Evolutionary conservation across 495 filamentous ascomycete genomes (phyloP).

Genomic region (Lasiosphaeria hispida): DNA sequence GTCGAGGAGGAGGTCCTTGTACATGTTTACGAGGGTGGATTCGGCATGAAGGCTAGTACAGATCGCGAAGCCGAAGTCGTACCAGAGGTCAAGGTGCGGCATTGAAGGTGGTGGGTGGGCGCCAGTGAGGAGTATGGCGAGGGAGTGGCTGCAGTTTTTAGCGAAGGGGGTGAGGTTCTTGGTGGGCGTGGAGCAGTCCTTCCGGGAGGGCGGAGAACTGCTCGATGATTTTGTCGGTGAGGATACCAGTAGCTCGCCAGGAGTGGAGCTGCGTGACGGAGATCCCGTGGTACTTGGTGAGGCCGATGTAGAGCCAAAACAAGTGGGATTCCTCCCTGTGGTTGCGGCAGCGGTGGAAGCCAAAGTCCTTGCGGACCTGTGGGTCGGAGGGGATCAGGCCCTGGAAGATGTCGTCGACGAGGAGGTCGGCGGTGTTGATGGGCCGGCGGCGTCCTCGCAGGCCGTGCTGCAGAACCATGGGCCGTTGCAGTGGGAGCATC

Average conservation of each 20-base stretch:
- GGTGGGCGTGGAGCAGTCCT: neutral
- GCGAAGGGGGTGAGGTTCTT: neutral
- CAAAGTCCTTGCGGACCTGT: slow-evolving; percentile 6
- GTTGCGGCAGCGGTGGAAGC: slow-evolving; percentile 3
- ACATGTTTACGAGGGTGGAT: neutral
- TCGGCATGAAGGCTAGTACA: neutral
- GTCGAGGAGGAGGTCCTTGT: neutral
- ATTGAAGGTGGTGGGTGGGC: neutral
- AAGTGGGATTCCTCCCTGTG: slow-evolving; percentile 1
- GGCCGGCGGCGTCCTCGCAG: slow-evolving; percentile 2
- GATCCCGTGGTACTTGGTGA: neutral
- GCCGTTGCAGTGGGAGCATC: slow-evolving; percentile 3
- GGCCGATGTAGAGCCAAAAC: neutral
- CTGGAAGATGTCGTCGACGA: neutral
- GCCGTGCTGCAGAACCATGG: neutral
- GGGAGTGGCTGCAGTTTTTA: slow-evolving; percentile 8
- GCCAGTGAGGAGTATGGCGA: neutral
- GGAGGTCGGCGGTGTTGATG: slow-evolving; percentile 3
- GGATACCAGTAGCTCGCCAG: neutral
- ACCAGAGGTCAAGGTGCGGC: slow-evolving; percentile 7
- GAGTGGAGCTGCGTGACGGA: neutral
- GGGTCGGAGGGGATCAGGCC: neutral
- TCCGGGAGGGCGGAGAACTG: neutral
- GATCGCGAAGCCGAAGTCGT: slow-evolving; percentile 4
- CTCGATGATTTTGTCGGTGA: slow-evolving; percentile 2